Percentiles rank a stretch among this genome's conserved stretches.
Evolutionary conservation across 2,329 filamentous ascomycete genomes (phyloP).

Genomic region (Ophiosphaerella korrae): DNA sequence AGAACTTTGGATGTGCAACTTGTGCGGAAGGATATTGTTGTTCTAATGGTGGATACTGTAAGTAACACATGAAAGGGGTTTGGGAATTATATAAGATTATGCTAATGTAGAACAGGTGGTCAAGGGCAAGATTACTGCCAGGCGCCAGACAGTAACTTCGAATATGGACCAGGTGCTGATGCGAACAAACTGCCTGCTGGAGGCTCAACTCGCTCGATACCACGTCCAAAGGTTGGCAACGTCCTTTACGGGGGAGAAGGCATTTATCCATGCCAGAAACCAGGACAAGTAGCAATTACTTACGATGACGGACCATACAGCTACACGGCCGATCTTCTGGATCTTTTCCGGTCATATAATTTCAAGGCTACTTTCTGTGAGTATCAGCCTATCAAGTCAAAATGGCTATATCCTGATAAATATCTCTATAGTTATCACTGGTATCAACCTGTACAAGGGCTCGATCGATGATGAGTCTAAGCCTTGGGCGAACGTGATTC

Average conservation of each 20-base stretch:
- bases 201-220: conserved; percentile 57
- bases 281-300: conserved; percentile 67
- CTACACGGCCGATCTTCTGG: conserved; percentile 66
- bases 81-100: not conserved
- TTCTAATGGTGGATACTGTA: conserved; percentile 41
- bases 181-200: conserved; percentile 61
- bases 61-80: not conserved
- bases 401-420: conserved; percentile 58
- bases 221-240: conserved; percentile 59
- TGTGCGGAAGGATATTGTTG: conserved; percentile 44
- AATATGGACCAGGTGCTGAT: conserved; percentile 65
- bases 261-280: conserved; percentile 58
- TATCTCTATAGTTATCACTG: conserved; percentile 62
- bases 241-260: conserved; percentile 63
- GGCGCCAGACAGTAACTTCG: conserved; percentile 64
- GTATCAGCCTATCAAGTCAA: conserved; percentile 24
- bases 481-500: conserved; percentile 57
- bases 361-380: conserved; percentile 68
- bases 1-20: conserved; percentile 27
- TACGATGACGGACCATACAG: conserved; percentile 69
- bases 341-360: conserved; percentile 61
- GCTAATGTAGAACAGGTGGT: not conserved
- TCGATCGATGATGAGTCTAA: conserved; percentile 55
- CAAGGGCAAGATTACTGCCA: conserved; percentile 57
- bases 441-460: conserved; percentile 61